phyloP scores from a whole-genome alignment of 768 basidiomycete genomes.

The Tricholoma flavovirens region DNA sequence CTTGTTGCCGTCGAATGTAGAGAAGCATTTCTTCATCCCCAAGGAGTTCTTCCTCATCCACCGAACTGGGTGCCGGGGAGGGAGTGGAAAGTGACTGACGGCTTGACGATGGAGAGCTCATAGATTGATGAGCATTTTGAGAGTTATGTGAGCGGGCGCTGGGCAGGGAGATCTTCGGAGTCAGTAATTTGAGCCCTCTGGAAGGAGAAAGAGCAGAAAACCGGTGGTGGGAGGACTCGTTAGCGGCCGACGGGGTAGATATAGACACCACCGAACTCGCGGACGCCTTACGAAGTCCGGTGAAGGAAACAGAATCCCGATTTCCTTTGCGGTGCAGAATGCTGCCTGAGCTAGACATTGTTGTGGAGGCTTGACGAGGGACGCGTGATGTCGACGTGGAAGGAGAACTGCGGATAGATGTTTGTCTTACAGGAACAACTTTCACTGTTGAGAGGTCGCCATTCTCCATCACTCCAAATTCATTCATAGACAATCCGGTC shows the following conservation, averaged over 20 bases:
- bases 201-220: constrained; percentile 85
- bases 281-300: constrained; percentile 74
- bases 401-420: constrained; percentile 63
- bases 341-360: constrained; percentile 38
- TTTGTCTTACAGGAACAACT: constrained; percentile 38
- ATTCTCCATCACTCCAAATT: constrained; percentile 78
- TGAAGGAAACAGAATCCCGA: constrained; percentile 77
- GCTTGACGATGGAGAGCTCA: constrained; percentile 61
- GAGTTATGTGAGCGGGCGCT: constrained; percentile 50
- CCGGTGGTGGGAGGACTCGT: constrained; percentile 46
- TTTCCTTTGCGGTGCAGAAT: constrained; percentile 53
- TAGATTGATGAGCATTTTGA: constrained; percentile 48
- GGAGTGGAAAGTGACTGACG: constrained; percentile 77
- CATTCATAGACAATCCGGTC: constrained; percentile 48
- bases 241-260: constrained; percentile 44
- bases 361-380: constrained; percentile 56
- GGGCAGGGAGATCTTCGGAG: constrained; percentile 67
- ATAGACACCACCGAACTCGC: constrained; percentile 74
- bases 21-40: constrained; percentile 98
- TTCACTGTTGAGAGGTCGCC: constrained; percentile 46
- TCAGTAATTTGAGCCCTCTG: constrained; percentile 74
- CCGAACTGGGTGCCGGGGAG: constrained; percentile 70
- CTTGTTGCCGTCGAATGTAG: constrained; percentile 86
- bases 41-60: constrained; percentile 81
- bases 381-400: constrained; percentile 52